Percentiles rank a stretch among this genome's conserved stretches.
phyloP scores from a whole-genome alignment of 352 stramenopile genomes.

The Lagenidium giganteum region DNA sequence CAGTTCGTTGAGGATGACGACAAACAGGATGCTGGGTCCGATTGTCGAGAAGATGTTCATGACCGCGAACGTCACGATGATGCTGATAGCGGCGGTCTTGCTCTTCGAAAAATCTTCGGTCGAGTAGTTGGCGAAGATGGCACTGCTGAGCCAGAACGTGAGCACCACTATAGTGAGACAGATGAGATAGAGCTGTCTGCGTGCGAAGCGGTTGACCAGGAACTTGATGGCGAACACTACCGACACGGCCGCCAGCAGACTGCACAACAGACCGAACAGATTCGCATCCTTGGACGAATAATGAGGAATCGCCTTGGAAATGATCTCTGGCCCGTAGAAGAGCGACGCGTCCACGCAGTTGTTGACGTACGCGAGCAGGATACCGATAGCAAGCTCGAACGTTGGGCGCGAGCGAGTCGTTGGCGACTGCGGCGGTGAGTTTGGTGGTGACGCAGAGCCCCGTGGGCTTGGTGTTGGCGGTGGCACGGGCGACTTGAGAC shows the following conservation, averaged over 20 bases:
- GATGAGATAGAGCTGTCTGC: constrained; percentile 66
- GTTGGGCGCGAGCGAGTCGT: constrained; percentile 19
- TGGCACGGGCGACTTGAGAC: neutral
- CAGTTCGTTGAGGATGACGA: constrained; percentile 82
- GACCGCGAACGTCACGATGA: constrained; percentile 63
- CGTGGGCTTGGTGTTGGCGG: constrained; percentile 1
- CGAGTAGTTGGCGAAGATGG: constrained; percentile 64
- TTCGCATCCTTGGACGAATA: constrained; percentile 69
- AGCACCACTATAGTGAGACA: constrained; percentile 60
- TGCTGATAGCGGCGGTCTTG: constrained; percentile 30
- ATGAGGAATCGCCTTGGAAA: constrained; percentile 54
- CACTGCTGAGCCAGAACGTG: constrained; percentile 63
- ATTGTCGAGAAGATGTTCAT: constrained; percentile 75
- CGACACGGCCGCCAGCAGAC: constrained; percentile 57
- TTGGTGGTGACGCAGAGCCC: neutral
- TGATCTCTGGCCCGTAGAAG: constrained; percentile 85
- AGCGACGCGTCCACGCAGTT: constrained; percentile 85
- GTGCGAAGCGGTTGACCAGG: constrained; percentile 62
- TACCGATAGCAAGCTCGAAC: constrained; percentile 68
- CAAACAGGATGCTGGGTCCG: constrained; percentile 74
- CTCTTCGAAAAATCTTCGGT: constrained; percentile 54
- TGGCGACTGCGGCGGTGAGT: neutral
- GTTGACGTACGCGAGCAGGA: constrained; percentile 82
- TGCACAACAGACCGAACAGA: constrained; percentile 66
- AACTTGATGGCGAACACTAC: constrained; percentile 63